A percentile compares a stretch with the other conserved stretches of the same genome.
Conservation (phyloP, 2,329 filamentous ascomycete genomes). For the Metarhizium humberi region DNA sequence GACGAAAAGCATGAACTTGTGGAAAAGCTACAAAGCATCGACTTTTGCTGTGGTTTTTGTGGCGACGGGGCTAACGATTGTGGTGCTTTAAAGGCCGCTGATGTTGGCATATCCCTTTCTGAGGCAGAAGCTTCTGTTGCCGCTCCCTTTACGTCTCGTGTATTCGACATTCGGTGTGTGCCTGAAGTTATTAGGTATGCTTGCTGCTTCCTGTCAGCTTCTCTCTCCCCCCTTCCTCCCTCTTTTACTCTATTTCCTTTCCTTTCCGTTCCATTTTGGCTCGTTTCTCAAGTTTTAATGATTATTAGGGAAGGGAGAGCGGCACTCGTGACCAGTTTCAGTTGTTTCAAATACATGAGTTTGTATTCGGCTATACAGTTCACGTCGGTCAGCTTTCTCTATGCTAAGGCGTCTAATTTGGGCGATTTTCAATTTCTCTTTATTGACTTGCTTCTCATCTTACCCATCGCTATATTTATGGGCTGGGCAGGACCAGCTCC, state of each 20-base stretch:
- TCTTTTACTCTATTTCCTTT: too few species aligned
- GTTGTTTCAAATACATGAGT: constrained; percentile 99
- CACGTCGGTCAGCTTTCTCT: constrained; percentile 91
- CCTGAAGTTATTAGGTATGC: constrained; percentile 73
- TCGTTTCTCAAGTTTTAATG: constrained; percentile 13
- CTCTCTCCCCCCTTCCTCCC: too few species aligned
- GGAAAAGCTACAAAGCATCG: constrained; percentile 92
- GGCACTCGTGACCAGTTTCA: constrained; percentile 95
- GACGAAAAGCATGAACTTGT: constrained; percentile 98
- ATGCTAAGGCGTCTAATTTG: constrained; percentile 85
- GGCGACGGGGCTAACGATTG: constrained; percentile 97
- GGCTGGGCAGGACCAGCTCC: constrained; percentile 87
- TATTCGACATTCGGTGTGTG: constrained; percentile 96
- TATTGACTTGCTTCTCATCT: constrained; percentile 84
- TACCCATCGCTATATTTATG: constrained; percentile 98
- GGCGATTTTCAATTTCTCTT: constrained; percentile 98
- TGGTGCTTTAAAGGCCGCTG: constrained; percentile 89
- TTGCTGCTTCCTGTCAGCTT: background rate
- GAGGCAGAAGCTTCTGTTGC: constrained; percentile 97
- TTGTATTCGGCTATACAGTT: constrained; percentile 99
- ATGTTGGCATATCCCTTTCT: constrained; percentile 93
- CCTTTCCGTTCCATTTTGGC: background rate
- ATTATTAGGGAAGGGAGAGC: constrained; percentile 70
- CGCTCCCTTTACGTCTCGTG: constrained; percentile 90
- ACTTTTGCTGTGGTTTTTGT: constrained; percentile 92